phyloP scores from a whole-genome alignment of 2,329 filamentous ascomycete species.

The Ophiostoma montium region DNA sequence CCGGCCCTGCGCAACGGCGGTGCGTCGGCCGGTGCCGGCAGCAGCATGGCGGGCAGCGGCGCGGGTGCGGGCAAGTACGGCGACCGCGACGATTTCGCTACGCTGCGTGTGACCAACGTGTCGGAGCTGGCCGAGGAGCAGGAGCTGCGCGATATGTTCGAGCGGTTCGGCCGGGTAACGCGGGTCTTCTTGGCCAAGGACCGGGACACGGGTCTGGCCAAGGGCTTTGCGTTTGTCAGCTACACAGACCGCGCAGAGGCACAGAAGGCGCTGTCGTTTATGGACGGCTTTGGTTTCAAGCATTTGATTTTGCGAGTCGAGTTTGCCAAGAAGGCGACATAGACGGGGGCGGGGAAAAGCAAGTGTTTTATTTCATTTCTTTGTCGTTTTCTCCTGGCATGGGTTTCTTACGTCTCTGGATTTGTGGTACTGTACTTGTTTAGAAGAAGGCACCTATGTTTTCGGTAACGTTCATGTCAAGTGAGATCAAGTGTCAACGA shows the following conservation, averaged over 20 bases:
- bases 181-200: constrained; percentile 97
- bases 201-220: constrained; percentile 85
- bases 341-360: neutral
- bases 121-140: constrained; percentile 94
- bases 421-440: too few species aligned
- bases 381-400: neutral
- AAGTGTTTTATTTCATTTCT: neutral
- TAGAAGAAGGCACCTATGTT: too few species aligned
- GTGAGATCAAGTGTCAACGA: too few species aligned
- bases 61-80: constrained; percentile 53
- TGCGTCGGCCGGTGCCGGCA: constrained; percentile 42
- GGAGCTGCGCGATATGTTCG: constrained; percentile 95
- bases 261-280: constrained; percentile 53
- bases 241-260: constrained; percentile 85
- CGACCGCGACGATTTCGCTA: constrained; percentile 92
- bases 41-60: constrained; percentile 44
- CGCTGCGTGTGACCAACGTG: constrained; percentile 93
- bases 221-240: constrained; percentile 98
- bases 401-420: neutral
- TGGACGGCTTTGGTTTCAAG: constrained; percentile 90
- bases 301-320: constrained; percentile 78
- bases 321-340: constrained; percentile 63
- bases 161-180: constrained; percentile 90
- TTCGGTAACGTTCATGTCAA: too few species aligned
- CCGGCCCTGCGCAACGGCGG: constrained; percentile 83